Conservation (phyloP, 2,329 filamentous ascomycete species). For the Colletotrichum acutatum region DNA sequence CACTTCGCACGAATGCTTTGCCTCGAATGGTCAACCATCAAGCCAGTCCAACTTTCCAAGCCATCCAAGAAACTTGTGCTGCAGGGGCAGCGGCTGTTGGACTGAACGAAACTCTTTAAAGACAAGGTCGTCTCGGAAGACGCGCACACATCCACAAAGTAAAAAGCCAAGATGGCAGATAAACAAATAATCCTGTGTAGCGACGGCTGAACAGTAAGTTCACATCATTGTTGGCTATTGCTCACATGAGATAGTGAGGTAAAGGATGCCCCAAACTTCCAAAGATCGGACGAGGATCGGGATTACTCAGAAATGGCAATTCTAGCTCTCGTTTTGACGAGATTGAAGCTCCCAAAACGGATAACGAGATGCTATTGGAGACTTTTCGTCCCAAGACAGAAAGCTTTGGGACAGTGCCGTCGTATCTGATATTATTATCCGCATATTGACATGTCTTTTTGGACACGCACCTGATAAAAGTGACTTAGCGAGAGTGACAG, state of each 20-base stretch:
- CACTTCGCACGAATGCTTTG: slow-evolving; percentile 1
- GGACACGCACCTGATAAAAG: not conserved
- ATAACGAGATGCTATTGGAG: not conserved
- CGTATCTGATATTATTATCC: slow-evolving; percentile 1
- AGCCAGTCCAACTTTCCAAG: not conserved
- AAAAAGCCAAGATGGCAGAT: slow-evolving; percentile 2
- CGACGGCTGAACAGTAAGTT: not conserved
- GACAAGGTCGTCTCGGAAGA: slow-evolving; percentile 26
- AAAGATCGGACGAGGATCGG: too few species aligned
- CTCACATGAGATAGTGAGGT: too few species aligned
- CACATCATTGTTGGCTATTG: not conserved
- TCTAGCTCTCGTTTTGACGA: too few species aligned
- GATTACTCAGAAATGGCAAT: too few species aligned
- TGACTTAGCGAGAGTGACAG: slow-evolving; percentile 9
- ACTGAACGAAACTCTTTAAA: slow-evolving; percentile 13
- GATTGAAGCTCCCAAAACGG: too few species aligned
- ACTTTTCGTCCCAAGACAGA: not conserved
- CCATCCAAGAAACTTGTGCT: slow-evolving; percentile 7
- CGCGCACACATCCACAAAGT: slow-evolving; percentile 12
- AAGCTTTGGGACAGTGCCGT: not conserved
- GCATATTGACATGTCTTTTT: not conserved
- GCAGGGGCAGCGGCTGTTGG: slow-evolving; percentile 30
- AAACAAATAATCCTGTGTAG: slow-evolving; percentile 7
- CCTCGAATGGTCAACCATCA: slow-evolving; percentile 15
- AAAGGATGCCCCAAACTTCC: too few species aligned